Conservation (phyloP, 1,139 yeast genomes). For the Blastobotrys proliferans region DNA sequence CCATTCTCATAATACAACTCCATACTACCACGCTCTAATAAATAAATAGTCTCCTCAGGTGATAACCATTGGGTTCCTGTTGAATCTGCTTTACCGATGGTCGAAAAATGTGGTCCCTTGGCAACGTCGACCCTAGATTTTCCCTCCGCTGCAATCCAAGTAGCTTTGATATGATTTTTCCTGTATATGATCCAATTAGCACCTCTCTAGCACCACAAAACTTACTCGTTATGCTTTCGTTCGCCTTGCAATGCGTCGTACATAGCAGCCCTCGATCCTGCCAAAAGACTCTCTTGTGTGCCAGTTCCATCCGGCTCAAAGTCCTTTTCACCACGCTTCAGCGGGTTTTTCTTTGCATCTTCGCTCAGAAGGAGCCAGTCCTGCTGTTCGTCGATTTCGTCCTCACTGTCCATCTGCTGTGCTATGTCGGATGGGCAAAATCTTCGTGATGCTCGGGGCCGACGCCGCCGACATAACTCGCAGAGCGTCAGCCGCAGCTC, state of each 20-base stretch:
- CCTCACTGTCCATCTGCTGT: too few relatives aligned
- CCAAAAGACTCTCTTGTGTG: conserved; percentile 51
- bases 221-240: conserved; percentile 56
- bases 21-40: conserved; percentile 80
- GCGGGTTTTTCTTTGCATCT: conserved; percentile 31
- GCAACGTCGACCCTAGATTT: conserved; percentile 53
- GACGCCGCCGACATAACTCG: too few relatives aligned
- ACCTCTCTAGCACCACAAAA: conserved; percentile 38
- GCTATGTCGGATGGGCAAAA: too few relatives aligned
- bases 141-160: conserved; percentile 43
- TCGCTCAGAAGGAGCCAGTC: conserved; percentile 3
- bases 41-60: conserved; percentile 68
- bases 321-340: conserved; percentile 79
- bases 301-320: conserved; percentile 79
- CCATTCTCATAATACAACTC: conserved; percentile 46
- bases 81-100: conserved; percentile 60
- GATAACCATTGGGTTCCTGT: conserved; percentile 48
- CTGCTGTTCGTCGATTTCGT: conserved; percentile 7
- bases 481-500: too few relatives aligned
- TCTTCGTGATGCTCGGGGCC: too few relatives aligned
- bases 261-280: conserved; percentile 65
- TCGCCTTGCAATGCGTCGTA: conserved; percentile 57
- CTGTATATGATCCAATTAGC: conserved; percentile 4
- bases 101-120: conserved; percentile 68
- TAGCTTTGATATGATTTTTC: conserved; percentile 36